Percentiles rank a stretch among this genome's conserved stretches.
phyloP scores from a whole-genome alignment of 202 grass and related monocot species.

The Hordeum pubiflorum region DNA sequence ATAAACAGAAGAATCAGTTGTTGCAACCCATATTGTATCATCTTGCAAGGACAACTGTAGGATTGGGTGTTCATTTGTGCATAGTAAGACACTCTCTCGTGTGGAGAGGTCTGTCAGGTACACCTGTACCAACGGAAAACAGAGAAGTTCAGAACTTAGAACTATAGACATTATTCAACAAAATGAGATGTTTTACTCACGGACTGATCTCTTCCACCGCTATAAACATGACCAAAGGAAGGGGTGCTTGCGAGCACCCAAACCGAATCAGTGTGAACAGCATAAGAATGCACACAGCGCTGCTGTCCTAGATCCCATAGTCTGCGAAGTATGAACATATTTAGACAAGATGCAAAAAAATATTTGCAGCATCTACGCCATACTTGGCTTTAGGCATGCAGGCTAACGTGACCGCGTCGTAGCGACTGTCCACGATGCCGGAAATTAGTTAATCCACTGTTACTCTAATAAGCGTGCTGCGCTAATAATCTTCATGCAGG shows the following conservation, averaged over 20 bases:
- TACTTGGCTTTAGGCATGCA: no score
- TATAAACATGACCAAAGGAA: slow-evolving; percentile 91
- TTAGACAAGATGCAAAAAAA: not conserved
- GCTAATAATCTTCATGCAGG: no score
- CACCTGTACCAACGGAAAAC: slow-evolving; percentile 46
- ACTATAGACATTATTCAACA: slow-evolving; percentile 11
- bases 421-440: no score
- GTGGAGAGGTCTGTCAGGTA: slow-evolving; percentile 82
- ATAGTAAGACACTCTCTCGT: slow-evolving; percentile 89
- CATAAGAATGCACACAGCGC: slow-evolving; percentile 95
- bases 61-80: slow-evolving; percentile 74
- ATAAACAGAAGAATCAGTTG: slow-evolving; percentile 74
- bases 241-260: slow-evolving; percentile 86
- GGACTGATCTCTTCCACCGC: slow-evolving; percentile 91
- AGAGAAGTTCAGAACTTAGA: slow-evolving; percentile 3
- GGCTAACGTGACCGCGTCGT: no score
- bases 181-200: slow-evolving; percentile 46
- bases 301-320: slow-evolving; percentile 98
- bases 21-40: slow-evolving; percentile 85
- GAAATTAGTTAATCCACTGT: no score
- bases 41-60: slow-evolving; percentile 87
- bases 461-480: no score
- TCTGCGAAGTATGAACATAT: slow-evolving; percentile 39
- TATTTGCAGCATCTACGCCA: not conserved
- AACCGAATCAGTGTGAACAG: slow-evolving; percentile 92